phyloP scores from a whole-genome alignment of 768 basidiomycete genomes.

The Macrolepiota albuminosa region DNA sequence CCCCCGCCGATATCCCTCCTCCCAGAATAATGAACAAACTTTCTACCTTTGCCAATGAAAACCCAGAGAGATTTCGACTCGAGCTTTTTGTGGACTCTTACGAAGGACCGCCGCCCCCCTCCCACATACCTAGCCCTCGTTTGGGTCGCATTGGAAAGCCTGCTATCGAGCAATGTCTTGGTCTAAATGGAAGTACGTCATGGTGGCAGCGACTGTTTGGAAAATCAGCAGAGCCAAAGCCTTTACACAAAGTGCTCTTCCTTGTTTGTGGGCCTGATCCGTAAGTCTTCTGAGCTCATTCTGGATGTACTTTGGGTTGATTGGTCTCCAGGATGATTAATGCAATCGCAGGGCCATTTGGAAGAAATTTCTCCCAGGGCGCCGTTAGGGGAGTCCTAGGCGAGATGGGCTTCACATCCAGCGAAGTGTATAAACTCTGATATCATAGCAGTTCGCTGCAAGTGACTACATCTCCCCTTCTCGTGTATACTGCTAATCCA shows the following conservation, averaged over 20 bases:
- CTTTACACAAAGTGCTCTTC: conserved; percentile 48
- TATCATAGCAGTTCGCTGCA: not conserved
- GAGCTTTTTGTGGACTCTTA: conserved; percentile 60
- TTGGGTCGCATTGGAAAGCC: conserved; percentile 52
- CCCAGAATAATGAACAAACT: conserved; percentile 52
- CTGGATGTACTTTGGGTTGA: not conserved
- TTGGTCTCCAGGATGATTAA: conserved; percentile 57
- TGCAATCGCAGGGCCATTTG: conserved; percentile 72
- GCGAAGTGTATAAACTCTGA: conserved; percentile 68
- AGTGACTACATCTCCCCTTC: not conserved
- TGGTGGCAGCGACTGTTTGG: conserved; percentile 35
- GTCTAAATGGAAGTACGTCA: conserved; percentile 16
- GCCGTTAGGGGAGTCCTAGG: conserved; percentile 61
- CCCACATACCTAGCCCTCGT: conserved; percentile 23
- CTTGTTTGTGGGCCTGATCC: conserved; percentile 82
- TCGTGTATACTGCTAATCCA: not conserved
- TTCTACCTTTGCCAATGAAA: conserved; percentile 34
- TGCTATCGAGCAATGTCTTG: conserved; percentile 40
- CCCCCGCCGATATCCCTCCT: conserved; percentile 66
- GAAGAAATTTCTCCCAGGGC: conserved; percentile 74
- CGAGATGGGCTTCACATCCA: conserved; percentile 55
- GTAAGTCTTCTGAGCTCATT: conserved; percentile 36
- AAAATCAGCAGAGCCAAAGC: conserved; percentile 15
- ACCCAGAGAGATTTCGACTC: conserved; percentile 55
- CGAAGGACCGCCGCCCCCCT: conserved; percentile 21